phyloP scores from a whole-genome alignment of 805 yeast species.

The Priceomyces haplophilus region DNA sequence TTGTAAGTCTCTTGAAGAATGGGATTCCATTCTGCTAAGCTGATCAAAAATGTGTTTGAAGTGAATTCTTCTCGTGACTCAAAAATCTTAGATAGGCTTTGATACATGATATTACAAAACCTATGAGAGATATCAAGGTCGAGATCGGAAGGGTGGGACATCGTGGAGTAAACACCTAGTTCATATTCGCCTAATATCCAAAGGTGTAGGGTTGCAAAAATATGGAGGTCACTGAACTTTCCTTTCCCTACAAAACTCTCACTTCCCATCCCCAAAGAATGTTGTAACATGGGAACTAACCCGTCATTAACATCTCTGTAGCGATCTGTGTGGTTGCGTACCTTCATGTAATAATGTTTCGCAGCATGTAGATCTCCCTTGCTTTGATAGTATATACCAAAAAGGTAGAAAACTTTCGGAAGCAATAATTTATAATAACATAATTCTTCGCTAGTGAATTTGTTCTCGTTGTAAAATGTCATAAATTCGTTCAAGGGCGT shows the following conservation, averaged over 20 bases:
- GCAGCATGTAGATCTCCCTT: slow-evolving; percentile 35
- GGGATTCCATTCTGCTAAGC: slow-evolving; percentile 15
- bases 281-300: slow-evolving; percentile 12
- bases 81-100: slow-evolving; percentile 16
- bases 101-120: slow-evolving; percentile 12
- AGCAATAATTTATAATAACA: slow-evolving; percentile 32
- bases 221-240: slow-evolving; percentile 25
- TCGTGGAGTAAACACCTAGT: slow-evolving; percentile 2
- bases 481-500: slow-evolving; percentile 31
- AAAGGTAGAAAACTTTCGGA: slow-evolving; percentile 37
- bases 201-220: slow-evolving; percentile 29
- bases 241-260: slow-evolving; percentile 16
- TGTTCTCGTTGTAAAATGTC: slow-evolving; percentile 30
- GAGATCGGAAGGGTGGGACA: neutral
- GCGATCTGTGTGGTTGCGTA: slow-evolving; percentile 20
- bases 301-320: slow-evolving; percentile 3
- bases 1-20: slow-evolving; percentile 15
- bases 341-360: slow-evolving; percentile 36
- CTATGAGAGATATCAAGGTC: slow-evolving; percentile 8
- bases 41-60: slow-evolving; percentile 16
- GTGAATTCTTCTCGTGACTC: slow-evolving; percentile 7
- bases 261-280: slow-evolving; percentile 23
- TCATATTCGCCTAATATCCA: slow-evolving; percentile 25
- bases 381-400: slow-evolving; percentile 39
- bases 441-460: slow-evolving; percentile 38